These are phyloP conservation scores for Boletus sp. DNA, from an alignment of 1,284 basidiomycete species.

Conservation along the genomic window DNA sequence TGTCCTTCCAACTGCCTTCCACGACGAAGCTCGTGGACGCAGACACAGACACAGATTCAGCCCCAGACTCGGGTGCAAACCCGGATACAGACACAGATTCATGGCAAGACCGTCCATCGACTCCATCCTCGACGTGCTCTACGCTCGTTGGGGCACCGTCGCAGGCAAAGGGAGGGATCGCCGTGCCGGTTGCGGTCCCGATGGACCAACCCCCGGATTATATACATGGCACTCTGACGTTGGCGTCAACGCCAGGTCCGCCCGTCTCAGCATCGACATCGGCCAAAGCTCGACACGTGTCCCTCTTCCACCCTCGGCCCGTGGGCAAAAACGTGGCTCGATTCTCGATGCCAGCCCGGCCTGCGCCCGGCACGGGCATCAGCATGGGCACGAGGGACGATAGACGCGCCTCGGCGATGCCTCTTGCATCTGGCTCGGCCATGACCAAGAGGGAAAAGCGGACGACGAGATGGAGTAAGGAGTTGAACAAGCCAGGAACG, in stretches of 20 bases:
- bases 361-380: background rate
- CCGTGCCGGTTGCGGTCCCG: background rate
- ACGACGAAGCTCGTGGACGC: background rate
- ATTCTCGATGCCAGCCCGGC: slow-evolving; percentile 22
- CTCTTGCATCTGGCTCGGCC: background rate
- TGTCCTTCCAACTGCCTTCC: slow-evolving; percentile 16
- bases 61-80: background rate
- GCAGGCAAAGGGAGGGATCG: background rate
- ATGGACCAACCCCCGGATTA: background rate
- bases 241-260: too few species aligned
- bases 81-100: background rate
- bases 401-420: background rate
- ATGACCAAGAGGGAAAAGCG: slow-evolving; percentile 15
- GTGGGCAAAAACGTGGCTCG: slow-evolving; percentile 15
- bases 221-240: background rate
- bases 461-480: slow-evolving; percentile 18
- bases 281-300: slow-evolving; percentile 2
- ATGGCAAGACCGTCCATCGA: background rate
- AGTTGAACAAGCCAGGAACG: slow-evolving; percentile 29
- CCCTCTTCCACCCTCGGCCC: slow-evolving; percentile 16
- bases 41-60: background rate
- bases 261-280: background rate
- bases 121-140: slow-evolving; percentile 15
- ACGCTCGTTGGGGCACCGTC: slow-evolving; percentile 15
- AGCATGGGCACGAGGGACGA: too few species aligned